phyloP scores from a whole-genome alignment of 805 yeast species.

The Wickerhamiella nectarea region DNA sequence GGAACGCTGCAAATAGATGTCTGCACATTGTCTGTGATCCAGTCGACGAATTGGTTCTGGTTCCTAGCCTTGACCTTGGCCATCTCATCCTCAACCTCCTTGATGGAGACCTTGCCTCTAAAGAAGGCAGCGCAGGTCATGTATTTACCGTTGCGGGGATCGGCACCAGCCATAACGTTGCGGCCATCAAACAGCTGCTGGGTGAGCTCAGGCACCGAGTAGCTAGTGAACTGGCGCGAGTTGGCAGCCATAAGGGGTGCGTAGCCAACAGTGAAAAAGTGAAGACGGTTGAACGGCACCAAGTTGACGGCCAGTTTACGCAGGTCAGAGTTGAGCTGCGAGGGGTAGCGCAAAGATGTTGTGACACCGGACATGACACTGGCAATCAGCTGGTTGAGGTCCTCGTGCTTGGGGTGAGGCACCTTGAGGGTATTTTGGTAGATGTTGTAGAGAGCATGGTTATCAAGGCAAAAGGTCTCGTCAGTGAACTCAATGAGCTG shows the following conservation, averaged over 20 bases:
- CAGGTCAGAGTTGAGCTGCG: constrained; percentile 85
- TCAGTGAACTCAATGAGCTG: constrained; percentile 85
- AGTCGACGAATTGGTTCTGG: constrained; percentile 74
- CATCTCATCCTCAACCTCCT: constrained; percentile 93
- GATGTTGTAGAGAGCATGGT: constrained; percentile 85
- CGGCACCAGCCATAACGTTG: constrained; percentile 94
- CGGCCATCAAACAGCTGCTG: constrained; percentile 89
- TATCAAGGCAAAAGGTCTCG: constrained; percentile 90
- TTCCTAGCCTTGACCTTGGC: constrained; percentile 73
- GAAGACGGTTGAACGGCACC: constrained; percentile 93
- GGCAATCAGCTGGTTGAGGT: constrained; percentile 73
- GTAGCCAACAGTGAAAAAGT: constrained; percentile 90
- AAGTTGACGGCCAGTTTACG: constrained; percentile 88
- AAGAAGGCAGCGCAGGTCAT: constrained; percentile 89
- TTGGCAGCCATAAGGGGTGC: constrained; percentile 82
- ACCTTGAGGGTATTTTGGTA: constrained; percentile 76
- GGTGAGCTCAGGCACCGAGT: constrained; percentile 84
- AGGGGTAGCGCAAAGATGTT: constrained; percentile 88
- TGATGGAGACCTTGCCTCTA: constrained; percentile 84
- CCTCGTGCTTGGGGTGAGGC: constrained; percentile 63
- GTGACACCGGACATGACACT: constrained; percentile 94
- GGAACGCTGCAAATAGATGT: constrained; percentile 90
- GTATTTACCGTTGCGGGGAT: constrained; percentile 85
- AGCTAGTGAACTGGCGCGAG: constrained; percentile 69
- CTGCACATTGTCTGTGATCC: constrained; percentile 96